These are phyloP conservation scores for Populus tremula DNA, from an alignment of 345 rosid genomes.

Conservation along the genomic window DNA sequence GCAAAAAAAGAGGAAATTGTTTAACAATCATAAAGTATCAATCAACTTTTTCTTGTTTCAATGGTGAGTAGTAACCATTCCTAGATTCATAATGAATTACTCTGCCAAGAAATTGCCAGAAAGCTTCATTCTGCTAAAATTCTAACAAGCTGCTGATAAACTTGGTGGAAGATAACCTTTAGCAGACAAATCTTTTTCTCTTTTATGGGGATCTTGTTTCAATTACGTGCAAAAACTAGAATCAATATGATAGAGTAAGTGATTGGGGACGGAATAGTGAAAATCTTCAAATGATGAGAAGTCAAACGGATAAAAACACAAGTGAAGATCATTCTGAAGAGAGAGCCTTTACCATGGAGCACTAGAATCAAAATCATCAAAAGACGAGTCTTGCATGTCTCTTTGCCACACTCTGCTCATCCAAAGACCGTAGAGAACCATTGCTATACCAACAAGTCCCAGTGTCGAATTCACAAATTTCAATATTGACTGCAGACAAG, in stretches of 20 bases:
- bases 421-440: constrained; percentile 52
- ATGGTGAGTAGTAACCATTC: not conserved
- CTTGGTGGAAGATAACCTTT: not conserved
- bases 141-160: not conserved
- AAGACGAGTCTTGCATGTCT: constrained; percentile 35
- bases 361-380: constrained; percentile 24
- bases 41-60: not conserved
- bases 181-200: not conserved
- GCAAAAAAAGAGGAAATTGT: not conserved
- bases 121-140: not conserved
- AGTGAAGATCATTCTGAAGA: not conserved
- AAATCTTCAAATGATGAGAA: not conserved
- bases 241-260: not conserved
- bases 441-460: constrained; percentile 52
- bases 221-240: not conserved
- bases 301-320: not conserved
- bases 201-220: not conserved
- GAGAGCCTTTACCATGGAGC: constrained; percentile 32
- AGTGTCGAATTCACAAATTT: constrained; percentile 40
- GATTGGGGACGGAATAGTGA: not conserved
- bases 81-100: not conserved
- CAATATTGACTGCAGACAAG: constrained; percentile 33
- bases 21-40: not conserved
- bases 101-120: not conserved
- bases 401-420: constrained; percentile 53